Base-by-base conservation (phyloP, 169 alveolate genomes). In the Plasmodium blacklocki region DNA sequence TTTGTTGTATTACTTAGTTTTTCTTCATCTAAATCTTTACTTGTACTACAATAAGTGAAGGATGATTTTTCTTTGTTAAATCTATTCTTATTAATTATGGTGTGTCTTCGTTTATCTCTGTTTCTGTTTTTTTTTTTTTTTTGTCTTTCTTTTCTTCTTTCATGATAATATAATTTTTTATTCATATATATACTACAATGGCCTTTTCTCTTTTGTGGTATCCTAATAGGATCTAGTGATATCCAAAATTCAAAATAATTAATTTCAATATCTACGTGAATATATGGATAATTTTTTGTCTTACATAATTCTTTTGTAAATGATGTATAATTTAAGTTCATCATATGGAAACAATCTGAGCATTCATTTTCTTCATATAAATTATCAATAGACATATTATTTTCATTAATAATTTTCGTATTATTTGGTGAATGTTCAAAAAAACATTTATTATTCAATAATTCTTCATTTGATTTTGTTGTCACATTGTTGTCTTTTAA, bases 241-340 rank as follows among this genome's bases (percentile, higher is more conserved):
- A 83, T 29, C 91, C 91, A 83, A 23, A 60, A 18, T 83, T 83
- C 91, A 47, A 71, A 83, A 43, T 67, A 83, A 70, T 83, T 83
- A 18, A 83, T 67, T 39, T 83, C 91, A n/a, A 83, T n/a, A 64
- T 83, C 91, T 83, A 83, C 64, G 47, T 83, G 91, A 4, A 83
- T 43, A 50, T 83, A 83, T 43, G 91, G 91, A 18, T 83, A 83
- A 14, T 45, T 66, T 0, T 70, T 70, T 15, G 67, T 39, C 59
- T 70, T 83, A 43, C 91, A 83, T 23, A 83, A 18, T 70, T 83
- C 91, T 49, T 83, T 83, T 39, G 91, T 83, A 63, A 70, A 83
- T 18, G 91, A 76, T 14, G 91, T 83, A 23, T 83, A 83, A 62
- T 70, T 12, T 71, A 83, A 26, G 59, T 83, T 83, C 43, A 11